Percentiles rank a stretch among this genome's conserved stretches.
Evolutionary conservation across 2,329 filamentous ascomycete species (phyloP).

Genomic region (Whalleya microplaca): DNA sequence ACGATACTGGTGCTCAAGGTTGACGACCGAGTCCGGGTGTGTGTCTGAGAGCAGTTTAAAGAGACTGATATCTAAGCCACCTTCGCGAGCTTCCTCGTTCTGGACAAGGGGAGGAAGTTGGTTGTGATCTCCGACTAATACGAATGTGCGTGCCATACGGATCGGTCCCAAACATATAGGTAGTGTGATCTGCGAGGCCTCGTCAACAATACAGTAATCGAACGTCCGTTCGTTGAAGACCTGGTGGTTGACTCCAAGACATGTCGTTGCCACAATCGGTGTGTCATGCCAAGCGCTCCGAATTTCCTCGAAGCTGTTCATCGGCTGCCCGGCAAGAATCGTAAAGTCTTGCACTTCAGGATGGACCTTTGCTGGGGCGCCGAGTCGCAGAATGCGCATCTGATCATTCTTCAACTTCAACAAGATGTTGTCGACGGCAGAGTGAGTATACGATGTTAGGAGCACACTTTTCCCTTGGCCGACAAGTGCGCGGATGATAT

Average conservation of each 20-base stretch:
- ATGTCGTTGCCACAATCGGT: constrained; percentile 92
- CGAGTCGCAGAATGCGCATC: constrained; percentile 82
- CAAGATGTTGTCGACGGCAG: constrained; percentile 96
- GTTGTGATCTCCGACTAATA: constrained; percentile 95
- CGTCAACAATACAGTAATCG: constrained; percentile 98
- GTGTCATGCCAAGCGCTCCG: constrained; percentile 82
- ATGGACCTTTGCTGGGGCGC: constrained; percentile 83
- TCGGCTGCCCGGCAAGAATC: constrained; percentile 73
- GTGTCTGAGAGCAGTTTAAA: constrained; percentile 92
- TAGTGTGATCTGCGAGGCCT: constrained; percentile 95
- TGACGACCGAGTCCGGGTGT: constrained; percentile 86
- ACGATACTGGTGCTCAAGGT: constrained; percentile 92
- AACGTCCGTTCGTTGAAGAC: constrained; percentile 89
- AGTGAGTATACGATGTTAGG: constrained; percentile 94
- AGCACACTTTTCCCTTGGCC: constrained; percentile 90
- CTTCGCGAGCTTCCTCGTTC: constrained; percentile 83
- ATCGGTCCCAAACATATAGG: constrained; percentile 95
- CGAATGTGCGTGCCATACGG: constrained; percentile 88
- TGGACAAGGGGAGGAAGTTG: constrained; percentile 93
- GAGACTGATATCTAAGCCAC: constrained; percentile 87
- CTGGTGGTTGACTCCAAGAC: constrained; percentile 85
- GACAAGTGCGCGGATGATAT: constrained; percentile 90
- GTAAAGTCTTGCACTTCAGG: constrained; percentile 86
- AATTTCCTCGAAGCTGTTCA: constrained; percentile 80
- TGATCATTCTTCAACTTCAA: constrained; percentile 83